Conservation (phyloP, 1,284 basidiomycete species). For the Abortiporus biennis region DNA sequence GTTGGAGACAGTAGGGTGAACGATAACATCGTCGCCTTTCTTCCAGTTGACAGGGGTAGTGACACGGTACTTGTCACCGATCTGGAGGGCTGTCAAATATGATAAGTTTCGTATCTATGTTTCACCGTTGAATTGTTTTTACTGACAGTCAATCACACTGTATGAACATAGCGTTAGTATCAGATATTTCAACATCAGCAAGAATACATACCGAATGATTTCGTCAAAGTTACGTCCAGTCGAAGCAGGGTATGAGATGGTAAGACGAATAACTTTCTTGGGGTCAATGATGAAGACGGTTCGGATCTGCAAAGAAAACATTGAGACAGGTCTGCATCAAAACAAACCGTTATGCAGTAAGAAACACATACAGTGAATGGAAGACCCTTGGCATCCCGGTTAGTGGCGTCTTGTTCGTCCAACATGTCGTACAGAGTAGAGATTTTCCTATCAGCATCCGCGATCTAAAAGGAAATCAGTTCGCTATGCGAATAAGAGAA, state of each 20-base stretch:
- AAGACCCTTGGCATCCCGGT: constrained; percentile 88
- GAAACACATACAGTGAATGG: constrained; percentile 64
- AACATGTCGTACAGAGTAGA: constrained; percentile 93
- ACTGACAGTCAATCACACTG: constrained; percentile 64
- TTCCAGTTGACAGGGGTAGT: constrained; percentile 94
- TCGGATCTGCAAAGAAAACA: constrained; percentile 71
- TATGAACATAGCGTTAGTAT: constrained; percentile 6
- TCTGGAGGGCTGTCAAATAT: constrained; percentile 64
- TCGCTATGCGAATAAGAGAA: constrained; percentile 9
- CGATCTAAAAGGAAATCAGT: constrained; percentile 55
- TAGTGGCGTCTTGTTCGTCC: constrained; percentile 91
- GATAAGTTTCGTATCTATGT: too few species aligned
- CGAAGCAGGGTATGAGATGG: constrained; percentile 85
- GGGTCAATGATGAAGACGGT: constrained; percentile 95
- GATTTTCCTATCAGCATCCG: constrained; percentile 84
- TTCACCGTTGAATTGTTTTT: constrained; percentile 6
- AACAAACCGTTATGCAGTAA: constrained; percentile 1
- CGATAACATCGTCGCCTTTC: constrained; percentile 90
- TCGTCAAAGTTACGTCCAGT: constrained; percentile 86
- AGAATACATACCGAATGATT: constrained; percentile 62
- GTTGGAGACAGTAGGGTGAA: constrained; percentile 83
- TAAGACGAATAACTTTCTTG: constrained; percentile 87
- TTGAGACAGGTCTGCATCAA: neutral
- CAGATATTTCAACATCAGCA: constrained; percentile 8
- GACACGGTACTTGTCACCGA: constrained; percentile 86